Conservation (phyloP, 106 monocot genomes). For the Phalaenopsis equestris region DNA sequence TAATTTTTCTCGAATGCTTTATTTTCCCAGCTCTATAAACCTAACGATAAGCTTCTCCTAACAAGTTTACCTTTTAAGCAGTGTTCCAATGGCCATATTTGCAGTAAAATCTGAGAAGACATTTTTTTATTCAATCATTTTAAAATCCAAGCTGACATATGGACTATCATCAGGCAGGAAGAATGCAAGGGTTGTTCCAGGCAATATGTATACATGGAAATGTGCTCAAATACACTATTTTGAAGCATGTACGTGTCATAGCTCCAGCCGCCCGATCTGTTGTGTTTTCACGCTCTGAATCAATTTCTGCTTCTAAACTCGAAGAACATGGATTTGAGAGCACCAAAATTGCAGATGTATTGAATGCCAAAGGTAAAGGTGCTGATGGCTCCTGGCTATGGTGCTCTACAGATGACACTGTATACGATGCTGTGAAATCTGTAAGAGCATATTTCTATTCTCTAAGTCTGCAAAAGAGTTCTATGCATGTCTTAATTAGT, state of each 20-base stretch:
- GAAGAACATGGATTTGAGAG: conserved; percentile 76
- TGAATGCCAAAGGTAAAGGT: conserved; percentile 60
- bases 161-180: conserved; percentile 4
- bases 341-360: conserved; percentile 54
- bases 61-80: background rate
- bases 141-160: background rate
- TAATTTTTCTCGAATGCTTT: background rate
- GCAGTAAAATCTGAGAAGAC: background rate
- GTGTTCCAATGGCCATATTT: background rate
- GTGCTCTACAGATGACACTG: conserved; percentile 66
- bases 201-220: conserved; percentile 33
- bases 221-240: conserved; percentile 28
- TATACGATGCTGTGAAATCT: conserved; percentile 74
- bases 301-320: conserved; percentile 32
- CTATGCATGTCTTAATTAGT: background rate
- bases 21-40: background rate
- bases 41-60: background rate
- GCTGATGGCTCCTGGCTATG: conserved; percentile 81
- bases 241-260: conserved; percentile 28
- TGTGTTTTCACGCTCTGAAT: conserved; percentile 31
- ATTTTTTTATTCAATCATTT: background rate
- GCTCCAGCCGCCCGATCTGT: conserved; percentile 20
- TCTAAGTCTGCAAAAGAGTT: background rate
- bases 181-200: conserved; percentile 45
- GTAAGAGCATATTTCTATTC: conserved; percentile 22